Evolutionary conservation across 805 yeast genomes (phyloP), one percentile per base, ranked within the genome.

Genomic region (Cyberlindnera nakhonratchasimensis): DNA sequence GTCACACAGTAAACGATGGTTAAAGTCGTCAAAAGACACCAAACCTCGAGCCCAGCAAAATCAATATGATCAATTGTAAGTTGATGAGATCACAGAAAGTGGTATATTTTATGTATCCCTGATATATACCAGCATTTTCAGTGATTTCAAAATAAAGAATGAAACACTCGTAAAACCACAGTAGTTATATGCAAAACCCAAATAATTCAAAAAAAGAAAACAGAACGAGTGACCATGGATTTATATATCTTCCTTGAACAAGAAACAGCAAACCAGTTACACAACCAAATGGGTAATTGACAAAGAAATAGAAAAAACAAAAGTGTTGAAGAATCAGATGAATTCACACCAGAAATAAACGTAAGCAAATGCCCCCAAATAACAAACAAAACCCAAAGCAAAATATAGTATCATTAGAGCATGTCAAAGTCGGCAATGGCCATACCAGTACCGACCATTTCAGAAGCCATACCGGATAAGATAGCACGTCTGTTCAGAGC

Each of bases 401-500:
- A 29, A 28, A 33, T 13, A n/a, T 6, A 14, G n/a, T 14, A 17
- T 34, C 37, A 20, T 35, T 32, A 43, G 17, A 44, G 29, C 45
- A 41, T 48, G 29, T 46, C 49, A 33, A 57, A 55, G 23, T 57
- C 61, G 45, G 53, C 53, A 37, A 50, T 34, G 12, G 51, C 37
- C 37, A 58, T 44, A 37, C 59, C 62, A 31, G 58, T 55, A 32
- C 62, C 62, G 47, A 58, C 62, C 62, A 58, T 58, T 34, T 58
- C 59, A 34, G 55, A 48, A 6, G 61, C 61, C 43, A 38, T 52
- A 28, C 62, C 62, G 6, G 57, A 45, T 25, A 51, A 32, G 23
- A 58, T 54, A 5, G 62, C 61, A 45, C 62, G 53, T 56, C 58
- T 58, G 29, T 55, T 55, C 39, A 56, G 41, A 9, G 61, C 61